A percentile compares a stretch with the other conserved stretches of the same genome.
These are phyloP conservation scores for Ascochyta lentis DNA, from an alignment of 2,329 filamentous ascomycete genomes.

Conservation along the genomic window DNA sequence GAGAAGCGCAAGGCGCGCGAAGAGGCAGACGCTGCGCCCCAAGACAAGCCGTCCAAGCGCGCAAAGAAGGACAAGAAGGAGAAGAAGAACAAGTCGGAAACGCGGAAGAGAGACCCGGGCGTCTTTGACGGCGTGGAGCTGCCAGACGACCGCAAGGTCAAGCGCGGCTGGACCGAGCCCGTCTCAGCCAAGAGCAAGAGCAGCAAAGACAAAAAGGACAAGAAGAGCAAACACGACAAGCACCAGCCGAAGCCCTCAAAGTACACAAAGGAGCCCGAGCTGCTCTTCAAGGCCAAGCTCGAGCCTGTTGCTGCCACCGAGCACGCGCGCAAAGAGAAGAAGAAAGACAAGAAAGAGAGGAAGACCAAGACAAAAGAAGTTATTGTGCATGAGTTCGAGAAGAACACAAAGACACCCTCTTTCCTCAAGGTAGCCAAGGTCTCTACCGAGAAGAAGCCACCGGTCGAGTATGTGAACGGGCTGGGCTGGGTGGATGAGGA, in stretches of 20 bases:
- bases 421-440: conserved; percentile 71
- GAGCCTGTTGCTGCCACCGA: conserved; percentile 54
- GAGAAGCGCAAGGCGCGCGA: conserved; percentile 58
- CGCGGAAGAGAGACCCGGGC: conserved; percentile 56
- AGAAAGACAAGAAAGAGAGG: conserved; percentile 66
- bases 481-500: conserved; percentile 86
- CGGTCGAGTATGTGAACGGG: conserved; percentile 76
- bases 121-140: conserved; percentile 74
- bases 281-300: conserved; percentile 82
- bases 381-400: conserved; percentile 87
- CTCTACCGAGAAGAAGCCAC: conserved; percentile 54
- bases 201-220: conserved; percentile 60
- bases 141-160: conserved; percentile 76
- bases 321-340: conserved; percentile 50
- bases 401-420: conserved; percentile 79
- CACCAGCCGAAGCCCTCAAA: conserved; percentile 72
- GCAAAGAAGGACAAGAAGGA: conserved; percentile 56
- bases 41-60: conserved; percentile 59
- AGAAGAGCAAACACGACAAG: conserved; percentile 63
- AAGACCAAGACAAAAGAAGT: conserved; percentile 60
- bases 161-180: conserved; percentile 86
- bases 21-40: conserved; percentile 48
- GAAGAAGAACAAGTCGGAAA: conserved; percentile 19
- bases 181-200: conserved; percentile 52
- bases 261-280: conserved; percentile 80